Base-by-base conservation (phyloP, 2,329 filamentous ascomycete species). In the Curvularia sp. region DNA sequence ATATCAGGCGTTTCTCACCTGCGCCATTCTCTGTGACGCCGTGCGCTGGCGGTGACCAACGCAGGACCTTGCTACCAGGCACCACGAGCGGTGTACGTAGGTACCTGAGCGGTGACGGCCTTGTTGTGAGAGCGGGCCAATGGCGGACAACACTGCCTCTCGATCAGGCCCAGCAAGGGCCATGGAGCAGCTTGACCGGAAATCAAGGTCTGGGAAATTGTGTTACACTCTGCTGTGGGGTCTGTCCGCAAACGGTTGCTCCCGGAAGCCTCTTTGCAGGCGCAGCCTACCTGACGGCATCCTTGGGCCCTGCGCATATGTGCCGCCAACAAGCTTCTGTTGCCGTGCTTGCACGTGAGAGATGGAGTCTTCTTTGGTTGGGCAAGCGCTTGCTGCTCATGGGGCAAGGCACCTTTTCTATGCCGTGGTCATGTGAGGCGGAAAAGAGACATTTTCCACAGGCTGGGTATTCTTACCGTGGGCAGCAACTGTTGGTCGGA, bases 171-270 rank as follows among this genome's bases (percentile, higher is more conserved):
- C 58, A 60, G 30, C 57, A 47, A 46, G 57, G 56, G 58, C 57
- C 63, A 53, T 55, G 58, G 64, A 61, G 51, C 44, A 58, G 51
- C 58, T 62, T 70, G 63, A 70, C 68, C 71, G 71, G 68, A 70
- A 48, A 60, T 48, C 56, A 62, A 57, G 60, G 58, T 58, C 49
- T 53, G 56, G 47, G 39, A 30, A 57, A 60, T 46, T 67, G 70
- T 72, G 68, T 64, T 52, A 75, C 71, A 60, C 50, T 30, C 53
- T n/a, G 43, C 44, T 52, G 50, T 60, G 53, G 61, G 48, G 44
- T 52, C 50, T 47, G 44, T 38, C 39, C 50, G 60, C 60, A 67
- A 59, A 57, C 60, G 63, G 63, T 31, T 63, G 55, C 53, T 60
- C 53, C 53, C 67, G 63, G 57, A 54, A 62, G 59, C 60, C 60